phyloP scores from a whole-genome alignment of 148 eudicot species.

The Camellia sinensis region DNA sequence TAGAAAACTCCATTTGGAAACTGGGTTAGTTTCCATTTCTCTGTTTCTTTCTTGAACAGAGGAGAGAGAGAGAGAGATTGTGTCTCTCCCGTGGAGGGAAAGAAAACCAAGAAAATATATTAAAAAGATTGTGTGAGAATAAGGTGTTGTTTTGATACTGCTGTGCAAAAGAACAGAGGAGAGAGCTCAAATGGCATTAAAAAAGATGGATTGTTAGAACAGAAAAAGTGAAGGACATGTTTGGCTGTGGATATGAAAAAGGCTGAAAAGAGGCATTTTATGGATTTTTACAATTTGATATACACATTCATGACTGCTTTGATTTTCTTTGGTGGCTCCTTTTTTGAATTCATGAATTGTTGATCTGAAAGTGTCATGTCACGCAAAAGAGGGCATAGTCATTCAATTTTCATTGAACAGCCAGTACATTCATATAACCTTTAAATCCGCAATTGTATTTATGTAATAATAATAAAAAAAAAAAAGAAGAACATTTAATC shows the following conservation, averaged over 20 bases:
- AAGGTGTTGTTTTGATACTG: background rate
- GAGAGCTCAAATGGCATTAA: background rate
- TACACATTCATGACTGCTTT: too few relatives aligned
- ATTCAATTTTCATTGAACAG: background rate
- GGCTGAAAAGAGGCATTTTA: background rate
- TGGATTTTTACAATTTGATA: background rate
- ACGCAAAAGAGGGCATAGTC: background rate
- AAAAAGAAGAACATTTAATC: too few relatives aligned
- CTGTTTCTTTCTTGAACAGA: background rate
- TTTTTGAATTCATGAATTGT: background rate
- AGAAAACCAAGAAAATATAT: background rate
- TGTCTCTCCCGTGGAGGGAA: constrained; percentile 7
- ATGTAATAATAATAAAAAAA: too few relatives aligned
- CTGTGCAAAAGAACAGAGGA: background rate
- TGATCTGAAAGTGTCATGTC: background rate
- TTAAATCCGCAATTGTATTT: too few relatives aligned
- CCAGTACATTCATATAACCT: background rate
- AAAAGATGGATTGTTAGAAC: background rate
- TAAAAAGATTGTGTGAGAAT: background rate
- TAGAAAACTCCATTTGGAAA: constrained; percentile 26
- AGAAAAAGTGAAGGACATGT: background rate
- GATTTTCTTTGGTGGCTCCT: background rate
- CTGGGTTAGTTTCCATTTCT: constrained; percentile 31
- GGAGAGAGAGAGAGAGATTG: constrained; percentile 4
- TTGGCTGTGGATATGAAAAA: background rate